Evolutionary conservation across 2,329 filamentous ascomycete species (phyloP), one percentile per base, ranked within the genome.

Genomic region (Colletotrichum trifolii): DNA sequence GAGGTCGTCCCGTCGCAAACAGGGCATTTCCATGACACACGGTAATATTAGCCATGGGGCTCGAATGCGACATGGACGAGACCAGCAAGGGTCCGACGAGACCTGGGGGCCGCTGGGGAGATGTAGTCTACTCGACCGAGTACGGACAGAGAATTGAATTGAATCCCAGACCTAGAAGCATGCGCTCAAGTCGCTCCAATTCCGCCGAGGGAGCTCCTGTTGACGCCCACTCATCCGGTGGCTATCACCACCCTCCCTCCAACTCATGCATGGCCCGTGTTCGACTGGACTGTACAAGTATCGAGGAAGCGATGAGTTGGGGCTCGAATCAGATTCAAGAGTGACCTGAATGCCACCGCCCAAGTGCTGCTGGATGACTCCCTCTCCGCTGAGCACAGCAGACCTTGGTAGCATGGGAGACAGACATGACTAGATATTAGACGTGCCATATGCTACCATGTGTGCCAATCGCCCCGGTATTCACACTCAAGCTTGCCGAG

Each of bases 11-110:
- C 25, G 25, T 25, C 25, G 13, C 47, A 35, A 10, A 35, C 25
- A 13, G 12, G 35, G 11, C n/a, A 35, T 53, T 56, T 62, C 46
- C 46, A 61, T 62, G 62, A 53, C 62, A 62, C 58, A 53, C 40
- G 25, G 46, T 48, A 62, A 53, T 53, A 56, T 56, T 42, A 38
- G 42, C 52, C 33, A 36, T 17, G 42, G 52, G 35, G 25, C 36
- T 47, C 57, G 39, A 52, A 43, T 61, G 57, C 50, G 57, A 61
- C 45, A n/a, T 43, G 13, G 36, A 49, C 46, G 25, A 25, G 12
- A 34, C 53, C 57, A 40, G 9, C 33, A 17, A 36, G 35, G 15
- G 4, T 42, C 39, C 56, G 50, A 38, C 61, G 34, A 15, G 46
- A 50, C 25, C 25, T 25, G 25, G 25, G 25, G 25, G 25, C 25